These are phyloP conservation scores for Euclidium syriacum DNA, from an alignment of 345 rosid species.

Conservation along the genomic window DNA sequence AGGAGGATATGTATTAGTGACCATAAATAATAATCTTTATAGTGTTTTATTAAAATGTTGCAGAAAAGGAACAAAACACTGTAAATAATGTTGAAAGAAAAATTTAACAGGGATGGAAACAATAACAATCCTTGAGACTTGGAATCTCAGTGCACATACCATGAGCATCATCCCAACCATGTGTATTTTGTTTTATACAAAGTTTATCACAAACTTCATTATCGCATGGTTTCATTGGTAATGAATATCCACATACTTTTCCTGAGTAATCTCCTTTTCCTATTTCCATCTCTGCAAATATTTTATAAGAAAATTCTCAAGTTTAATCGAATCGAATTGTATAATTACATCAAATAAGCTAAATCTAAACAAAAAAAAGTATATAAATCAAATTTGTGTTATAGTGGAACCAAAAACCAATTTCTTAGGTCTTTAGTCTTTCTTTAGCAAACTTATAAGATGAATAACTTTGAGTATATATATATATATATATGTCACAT, in stretches of 20 bases:
- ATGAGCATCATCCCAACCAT: not conserved
- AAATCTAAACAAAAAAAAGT: too few relatives aligned
- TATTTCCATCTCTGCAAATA: conserved; percentile 2
- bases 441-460: not conserved
- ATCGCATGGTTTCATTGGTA: not conserved
- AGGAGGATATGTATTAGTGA: too few relatives aligned
- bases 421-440: not conserved
- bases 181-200: not conserved
- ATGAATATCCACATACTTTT: too few relatives aligned
- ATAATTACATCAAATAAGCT: too few relatives aligned
- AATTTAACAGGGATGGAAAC: conserved; percentile 16
- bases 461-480: not conserved
- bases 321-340: too few relatives aligned
- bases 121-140: not conserved
- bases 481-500: not conserved
- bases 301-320: too few relatives aligned
- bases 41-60: too few relatives aligned
- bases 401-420: not conserved
- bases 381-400: too few relatives aligned
- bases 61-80: not conserved
- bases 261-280: not conserved
- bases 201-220: not conserved
- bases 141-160: conserved; percentile 2
- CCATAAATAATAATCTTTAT: too few relatives aligned
- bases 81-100: not conserved